Conservation (phyloP, 768 basidiomycete genomes). For the Mycena alexandri region DNA sequence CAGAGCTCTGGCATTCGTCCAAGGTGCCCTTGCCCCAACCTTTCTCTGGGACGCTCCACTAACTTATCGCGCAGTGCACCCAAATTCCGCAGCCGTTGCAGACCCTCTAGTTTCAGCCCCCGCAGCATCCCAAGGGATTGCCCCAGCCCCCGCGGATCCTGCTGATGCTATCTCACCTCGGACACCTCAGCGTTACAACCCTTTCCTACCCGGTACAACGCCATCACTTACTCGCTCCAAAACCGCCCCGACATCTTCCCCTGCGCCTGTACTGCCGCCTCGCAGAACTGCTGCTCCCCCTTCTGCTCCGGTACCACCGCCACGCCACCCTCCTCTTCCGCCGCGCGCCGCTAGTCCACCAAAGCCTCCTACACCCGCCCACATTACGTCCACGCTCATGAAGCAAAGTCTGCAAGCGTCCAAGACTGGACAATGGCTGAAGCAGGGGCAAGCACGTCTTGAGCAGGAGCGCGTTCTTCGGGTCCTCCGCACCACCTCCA, state of each 20-base stretch:
- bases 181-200: constrained; percentile 22
- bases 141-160: neutral
- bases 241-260: constrained; percentile 18
- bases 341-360: constrained; percentile 41
- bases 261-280: constrained; percentile 36
- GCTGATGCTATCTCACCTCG: neutral
- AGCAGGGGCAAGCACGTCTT: constrained; percentile 74
- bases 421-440: constrained; percentile 77
- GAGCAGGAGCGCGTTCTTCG: constrained; percentile 79
- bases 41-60: neutral
- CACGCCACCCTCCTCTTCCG: constrained; percentile 45
- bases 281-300: constrained; percentile 33
- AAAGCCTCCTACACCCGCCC: constrained; percentile 48
- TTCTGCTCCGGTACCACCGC: constrained; percentile 41
- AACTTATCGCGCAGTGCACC: constrained; percentile 32
- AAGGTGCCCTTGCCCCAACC: constrained; percentile 62
- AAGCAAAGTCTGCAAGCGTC: constrained; percentile 80
- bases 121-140: constrained; percentile 3
- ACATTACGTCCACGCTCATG: constrained; percentile 75
- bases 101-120: constrained; percentile 40
- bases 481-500: constrained; percentile 74
- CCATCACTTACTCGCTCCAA: constrained; percentile 34
- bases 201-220: constrained; percentile 17
- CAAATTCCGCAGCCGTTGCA: constrained; percentile 31
- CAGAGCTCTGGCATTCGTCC: constrained; percentile 76